phyloP scores from a whole-genome alignment of 1,139 yeast genomes.

The Sugiyamaella neomexicana region DNA sequence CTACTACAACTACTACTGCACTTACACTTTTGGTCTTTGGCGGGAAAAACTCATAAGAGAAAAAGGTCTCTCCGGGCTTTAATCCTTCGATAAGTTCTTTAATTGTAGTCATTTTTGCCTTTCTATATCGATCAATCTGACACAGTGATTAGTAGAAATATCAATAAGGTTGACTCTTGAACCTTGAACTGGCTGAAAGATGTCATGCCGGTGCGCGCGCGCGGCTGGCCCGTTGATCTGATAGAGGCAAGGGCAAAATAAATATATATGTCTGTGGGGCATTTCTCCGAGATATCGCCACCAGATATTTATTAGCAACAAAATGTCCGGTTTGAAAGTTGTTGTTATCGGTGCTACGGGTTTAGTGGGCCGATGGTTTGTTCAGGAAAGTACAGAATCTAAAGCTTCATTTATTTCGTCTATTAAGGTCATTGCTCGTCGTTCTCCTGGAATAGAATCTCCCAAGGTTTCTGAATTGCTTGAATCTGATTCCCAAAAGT shows the following conservation, averaged over 20 bases:
- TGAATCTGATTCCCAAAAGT: constrained; percentile 11
- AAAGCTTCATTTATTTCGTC: constrained; percentile 4
- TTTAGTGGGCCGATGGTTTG: constrained; percentile 15
- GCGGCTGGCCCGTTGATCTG: too few relatives aligned
- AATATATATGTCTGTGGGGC: neutral
- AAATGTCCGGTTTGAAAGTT: constrained; percentile 12
- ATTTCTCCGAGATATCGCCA: neutral
- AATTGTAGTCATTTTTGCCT: constrained; percentile 49
- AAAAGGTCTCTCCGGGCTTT: constrained; percentile 57
- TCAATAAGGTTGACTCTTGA: too few relatives aligned
- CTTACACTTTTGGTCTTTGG: constrained; percentile 79
- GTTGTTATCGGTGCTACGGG: constrained; percentile 21
- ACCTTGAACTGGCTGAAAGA: too few relatives aligned
- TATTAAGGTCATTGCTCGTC: constrained; percentile 4
- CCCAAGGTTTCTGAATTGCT: constrained; percentile 8
- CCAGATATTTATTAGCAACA: neutral
- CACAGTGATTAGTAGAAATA: too few relatives aligned
- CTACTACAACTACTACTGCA: too few relatives aligned
- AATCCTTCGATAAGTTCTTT: constrained; percentile 56
- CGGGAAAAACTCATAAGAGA: constrained; percentile 94
- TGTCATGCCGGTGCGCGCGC: too few relatives aligned
- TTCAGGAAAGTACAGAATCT: constrained; percentile 11
- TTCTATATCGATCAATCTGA: too few relatives aligned
- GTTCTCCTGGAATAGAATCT: constrained; percentile 1
- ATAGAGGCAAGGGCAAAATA: too few relatives aligned